These are phyloP conservation scores for Crepidotus sp. DNA, from an alignment of 1,284 basidiomycete species.

Conservation along the genomic window DNA sequence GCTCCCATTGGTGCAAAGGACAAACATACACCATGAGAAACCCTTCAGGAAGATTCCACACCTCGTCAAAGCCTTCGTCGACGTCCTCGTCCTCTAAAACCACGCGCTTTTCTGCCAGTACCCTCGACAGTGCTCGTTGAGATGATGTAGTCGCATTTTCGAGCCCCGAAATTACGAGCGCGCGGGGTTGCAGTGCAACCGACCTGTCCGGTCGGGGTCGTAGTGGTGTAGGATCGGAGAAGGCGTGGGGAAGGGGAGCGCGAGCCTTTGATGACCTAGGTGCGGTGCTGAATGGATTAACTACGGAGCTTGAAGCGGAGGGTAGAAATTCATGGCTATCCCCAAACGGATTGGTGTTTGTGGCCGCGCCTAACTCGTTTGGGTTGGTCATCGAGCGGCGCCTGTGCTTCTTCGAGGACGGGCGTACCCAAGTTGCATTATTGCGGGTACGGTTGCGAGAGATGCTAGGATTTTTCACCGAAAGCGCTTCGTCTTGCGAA, in stretches of 20 bases:
- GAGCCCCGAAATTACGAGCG: slow-evolving; percentile 60
- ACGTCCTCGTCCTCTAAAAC: slow-evolving; percentile 32
- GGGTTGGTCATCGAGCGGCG: slow-evolving; percentile 14
- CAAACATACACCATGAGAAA: slow-evolving; percentile 71
- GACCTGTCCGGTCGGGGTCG: slow-evolving; percentile 15
- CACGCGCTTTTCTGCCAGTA: slow-evolving; percentile 45
- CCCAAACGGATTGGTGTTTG: slow-evolving; percentile 17
- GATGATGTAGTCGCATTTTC: slow-evolving; percentile 48
- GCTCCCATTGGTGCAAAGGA: slow-evolving; percentile 48
- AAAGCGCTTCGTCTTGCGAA: slow-evolving; percentile 24
- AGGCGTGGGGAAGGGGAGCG: slow-evolving; percentile 24
- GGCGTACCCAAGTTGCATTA: slow-evolving; percentile 15
- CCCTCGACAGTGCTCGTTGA: slow-evolving; percentile 51
- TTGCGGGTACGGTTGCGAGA: slow-evolving; percentile 15
- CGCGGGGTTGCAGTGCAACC: slow-evolving; percentile 38
- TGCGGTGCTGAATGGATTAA: slow-evolving; percentile 15
- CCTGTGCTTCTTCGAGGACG: slow-evolving; percentile 4
- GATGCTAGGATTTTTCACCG: slow-evolving; percentile 2
- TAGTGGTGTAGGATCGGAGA: slow-evolving; percentile 23
- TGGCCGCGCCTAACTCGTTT: slow-evolving; percentile 7
- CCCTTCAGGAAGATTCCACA: slow-evolving; percentile 55
- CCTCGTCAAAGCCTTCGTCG: slow-evolving; percentile 29
- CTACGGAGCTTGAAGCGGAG: slow-evolving; percentile 14
- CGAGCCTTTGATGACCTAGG: slow-evolving; percentile 6
- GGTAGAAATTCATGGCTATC: slow-evolving; percentile 13